phyloP scores from a whole-genome alignment of 495 filamentous ascomycete genomes.

The Annulohypoxylon maeteangense region DNA sequence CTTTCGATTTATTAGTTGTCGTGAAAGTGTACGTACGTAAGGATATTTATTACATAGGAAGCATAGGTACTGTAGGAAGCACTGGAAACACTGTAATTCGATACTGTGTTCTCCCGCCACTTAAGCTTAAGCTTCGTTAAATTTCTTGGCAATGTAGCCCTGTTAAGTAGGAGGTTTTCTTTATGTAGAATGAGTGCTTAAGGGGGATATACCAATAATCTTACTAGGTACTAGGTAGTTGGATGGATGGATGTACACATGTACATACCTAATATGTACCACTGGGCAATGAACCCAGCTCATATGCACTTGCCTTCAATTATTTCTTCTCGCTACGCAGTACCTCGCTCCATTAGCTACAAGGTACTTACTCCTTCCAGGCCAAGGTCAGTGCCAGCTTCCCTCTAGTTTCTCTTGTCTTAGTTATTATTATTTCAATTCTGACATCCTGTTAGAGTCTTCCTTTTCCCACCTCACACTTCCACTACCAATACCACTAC shows the following conservation, averaged over 20 bases:
- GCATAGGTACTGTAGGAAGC: background rate
- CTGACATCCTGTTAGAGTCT: conserved; percentile 7
- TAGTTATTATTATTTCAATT: conserved; percentile 10
- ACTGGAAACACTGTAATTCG: background rate
- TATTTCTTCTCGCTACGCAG: background rate
- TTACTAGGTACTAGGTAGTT: no score
- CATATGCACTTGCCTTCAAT: background rate
- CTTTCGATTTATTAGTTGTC: conserved; percentile 2
- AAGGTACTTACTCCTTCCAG: conserved; percentile 24
- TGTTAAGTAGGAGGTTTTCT: background rate
- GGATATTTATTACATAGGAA: conserved; percentile 6
- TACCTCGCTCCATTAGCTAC: conserved; percentile 2
- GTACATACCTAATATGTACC: background rate
- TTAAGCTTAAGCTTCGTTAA: conserved; percentile 15
- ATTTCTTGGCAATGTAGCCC: conserved; percentile 2
- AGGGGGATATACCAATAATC: conserved; percentile 3
- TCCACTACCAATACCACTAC: background rate
- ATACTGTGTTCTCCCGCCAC: conserved; percentile 30
- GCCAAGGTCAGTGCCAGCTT: conserved; percentile 6
- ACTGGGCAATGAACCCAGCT: background rate
- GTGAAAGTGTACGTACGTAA: no score
- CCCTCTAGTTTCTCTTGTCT: conserved; percentile 17
- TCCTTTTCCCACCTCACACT: background rate
- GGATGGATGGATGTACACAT: background rate
- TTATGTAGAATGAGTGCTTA: background rate